A percentile compares a stretch with the other conserved stretches of the same genome.
Evolutionary conservation across 345 rosid species (phyloP).

Genomic region (Noccaea bulbosa): DNA sequence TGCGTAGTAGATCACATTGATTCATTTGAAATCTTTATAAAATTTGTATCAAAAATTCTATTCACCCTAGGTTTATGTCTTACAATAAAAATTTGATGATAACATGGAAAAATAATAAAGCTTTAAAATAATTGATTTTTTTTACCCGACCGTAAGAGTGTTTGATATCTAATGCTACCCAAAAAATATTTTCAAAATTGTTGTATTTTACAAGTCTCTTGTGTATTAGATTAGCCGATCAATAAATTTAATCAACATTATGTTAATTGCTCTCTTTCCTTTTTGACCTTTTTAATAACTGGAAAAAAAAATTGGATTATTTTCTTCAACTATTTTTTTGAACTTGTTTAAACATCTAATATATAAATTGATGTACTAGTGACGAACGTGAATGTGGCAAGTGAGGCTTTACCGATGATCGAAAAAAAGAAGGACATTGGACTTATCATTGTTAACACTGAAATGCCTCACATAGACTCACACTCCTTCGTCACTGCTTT

Average conservation of each 20-base stretch:
- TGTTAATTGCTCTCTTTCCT: background rate
- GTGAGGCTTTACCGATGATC: conserved; percentile 45
- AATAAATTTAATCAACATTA: background rate
- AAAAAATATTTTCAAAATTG: background rate
- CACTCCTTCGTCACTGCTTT: conserved; percentile 35
- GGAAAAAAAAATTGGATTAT: background rate
- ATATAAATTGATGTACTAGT: conserved; percentile 41
- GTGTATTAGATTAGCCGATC: background rate
- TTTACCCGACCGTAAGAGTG: background rate
- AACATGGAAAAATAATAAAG: no score
- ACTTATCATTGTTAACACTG: conserved; percentile 48
- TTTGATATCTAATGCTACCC: background rate
- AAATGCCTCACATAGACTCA: conserved; percentile 38
- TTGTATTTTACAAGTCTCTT: background rate
- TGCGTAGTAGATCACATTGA: background rate
- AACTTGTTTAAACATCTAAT: background rate
- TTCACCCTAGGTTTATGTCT: background rate
- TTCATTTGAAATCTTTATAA: background rate
- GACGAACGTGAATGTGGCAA: conserved; percentile 37
- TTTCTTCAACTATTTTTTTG: background rate
- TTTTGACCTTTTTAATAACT: no score
- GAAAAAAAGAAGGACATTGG: conserved; percentile 38
- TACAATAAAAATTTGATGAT: no score
- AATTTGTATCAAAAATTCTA: background rate
- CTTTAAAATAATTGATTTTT: background rate